These are phyloP conservation scores for Metarhizium robertsii DNA, from an alignment of 2,329 filamentous ascomycete genomes.

Conservation along the genomic window DNA sequence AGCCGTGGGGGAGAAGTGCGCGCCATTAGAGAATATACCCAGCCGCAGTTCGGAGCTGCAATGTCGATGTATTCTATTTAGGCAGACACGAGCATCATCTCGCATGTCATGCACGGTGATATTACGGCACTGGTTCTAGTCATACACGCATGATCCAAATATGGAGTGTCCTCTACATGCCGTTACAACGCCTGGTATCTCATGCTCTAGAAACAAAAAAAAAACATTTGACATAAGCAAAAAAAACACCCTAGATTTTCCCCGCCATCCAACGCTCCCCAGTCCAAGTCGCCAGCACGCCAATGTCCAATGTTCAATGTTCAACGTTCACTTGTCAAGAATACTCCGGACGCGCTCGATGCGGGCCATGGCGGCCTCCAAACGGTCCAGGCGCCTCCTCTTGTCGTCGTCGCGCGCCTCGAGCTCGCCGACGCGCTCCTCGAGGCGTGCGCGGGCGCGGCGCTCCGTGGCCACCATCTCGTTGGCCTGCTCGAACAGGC, in stretches of 20 bases:
- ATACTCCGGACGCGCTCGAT: constrained; percentile 62
- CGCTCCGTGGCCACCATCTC: constrained; percentile 78
- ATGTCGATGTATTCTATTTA: too few species aligned
- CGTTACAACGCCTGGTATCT: not conserved
- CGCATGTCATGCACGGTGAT: too few species aligned
- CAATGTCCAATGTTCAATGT: not conserved
- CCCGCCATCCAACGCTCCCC: not conserved
- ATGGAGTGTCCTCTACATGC: too few species aligned
- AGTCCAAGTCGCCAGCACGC: not conserved
- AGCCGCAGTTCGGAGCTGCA: too few species aligned
- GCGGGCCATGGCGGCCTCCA: constrained; percentile 62
- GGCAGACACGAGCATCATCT: too few species aligned
- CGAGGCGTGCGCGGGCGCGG: constrained; percentile 58
- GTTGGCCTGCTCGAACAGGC: constrained; percentile 74
- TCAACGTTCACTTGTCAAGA: constrained; percentile 28
- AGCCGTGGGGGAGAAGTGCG: too few species aligned
- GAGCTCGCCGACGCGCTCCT: constrained; percentile 59
- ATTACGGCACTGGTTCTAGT: too few species aligned
- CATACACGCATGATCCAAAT: too few species aligned
- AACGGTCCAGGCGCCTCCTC: constrained; percentile 53
- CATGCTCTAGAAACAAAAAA: not conserved
- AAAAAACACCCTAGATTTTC: not conserved
- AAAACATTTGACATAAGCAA: not conserved
- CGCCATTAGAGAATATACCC: too few species aligned
- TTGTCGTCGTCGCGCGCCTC: constrained; percentile 65